These are phyloP conservation scores for Alternaria metachromatica DNA, from an alignment of 2,329 filamentous ascomycete genomes.

Conservation along the genomic window DNA sequence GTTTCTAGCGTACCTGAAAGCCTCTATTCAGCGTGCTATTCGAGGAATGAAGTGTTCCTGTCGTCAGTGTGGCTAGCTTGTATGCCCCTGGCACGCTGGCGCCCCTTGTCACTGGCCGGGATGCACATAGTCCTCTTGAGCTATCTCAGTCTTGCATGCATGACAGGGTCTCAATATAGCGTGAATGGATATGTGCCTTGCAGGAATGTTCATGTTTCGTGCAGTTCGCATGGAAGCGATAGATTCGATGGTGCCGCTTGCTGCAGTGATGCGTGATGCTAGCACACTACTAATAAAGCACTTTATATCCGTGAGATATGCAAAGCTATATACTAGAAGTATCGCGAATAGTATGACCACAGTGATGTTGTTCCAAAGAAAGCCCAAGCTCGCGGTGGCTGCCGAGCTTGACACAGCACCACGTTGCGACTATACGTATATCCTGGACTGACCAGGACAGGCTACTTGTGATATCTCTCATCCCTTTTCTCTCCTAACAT, in stretches of 20 bases:
- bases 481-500: neutral
- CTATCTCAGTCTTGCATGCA: accelerated
- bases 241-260: neutral
- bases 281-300: neutral
- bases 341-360: neutral
- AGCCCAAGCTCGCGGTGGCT: neutral
- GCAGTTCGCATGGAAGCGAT: neutral
- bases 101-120: neutral
- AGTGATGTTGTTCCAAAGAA: neutral
- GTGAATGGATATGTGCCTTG: neutral
- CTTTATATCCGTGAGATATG: accelerated
- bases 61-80: neutral
- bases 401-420: neutral
- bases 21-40: neutral
- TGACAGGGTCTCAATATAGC: too few species aligned
- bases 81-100: neutral
- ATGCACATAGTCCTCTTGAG: neutral
- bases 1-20: accelerated
- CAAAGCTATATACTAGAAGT: neutral
- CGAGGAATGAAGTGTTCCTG: neutral
- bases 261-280: neutral
- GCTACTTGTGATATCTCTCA: accelerated
- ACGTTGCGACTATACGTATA: neutral
- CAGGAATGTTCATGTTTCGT: neutral
- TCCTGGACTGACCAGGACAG: too few species aligned